Evolutionary conservation across 2,329 filamentous ascomycete species (phyloP), one percentile per base, ranked within the genome.

Genomic region (Podosphaera leucotricha): DNA sequence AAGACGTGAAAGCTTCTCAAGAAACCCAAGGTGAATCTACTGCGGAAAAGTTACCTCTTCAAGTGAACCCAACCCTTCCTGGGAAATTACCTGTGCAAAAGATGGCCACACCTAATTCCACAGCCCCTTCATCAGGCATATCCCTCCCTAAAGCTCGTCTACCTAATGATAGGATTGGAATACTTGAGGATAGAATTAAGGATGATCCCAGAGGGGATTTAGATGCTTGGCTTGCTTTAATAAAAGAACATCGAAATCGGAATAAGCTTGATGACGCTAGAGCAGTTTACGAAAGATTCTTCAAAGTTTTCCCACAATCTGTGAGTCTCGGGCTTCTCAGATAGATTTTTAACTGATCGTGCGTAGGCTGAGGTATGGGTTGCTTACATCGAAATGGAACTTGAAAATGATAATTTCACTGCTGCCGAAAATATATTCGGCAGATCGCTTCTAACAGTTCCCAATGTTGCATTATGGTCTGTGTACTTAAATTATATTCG

Each of bases 401-500:
- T 92, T 24, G 78, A 84, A 50, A 68, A 85, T 46, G 84, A 92
- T 54, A 82, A 93, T 50, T 79, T 90, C 47, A 68, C 70, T 46
- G 74, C 75, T 40, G 77, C 92, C 15, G 87, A 94, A 60, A 69
- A 75, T 43, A 77, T 98, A 19, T 93, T 98, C 59, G 75, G 74
- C 50, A 73, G 75, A 52, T 85, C 80, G 26, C 71, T 98, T 35
- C 69, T 84, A 52, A 72, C 72, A 7, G 77, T 90, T 18, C 78
- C 82, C 10, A 82, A 87, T 57, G 79, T 95, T 35, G 73, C 80
- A 48, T 71, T 98, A 18, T 98, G 86, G 84, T 84, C 80, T 6
- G 72, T 85, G 26, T 98, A 98, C 59, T 74, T 98, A 48, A 85
- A 94, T 61, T 94, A 95, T 59, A 82, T 95, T 49, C 83, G 90